Base-by-base conservation (phyloP, 176 grass and related monocot species). In the Elaeis guineensis region DNA sequence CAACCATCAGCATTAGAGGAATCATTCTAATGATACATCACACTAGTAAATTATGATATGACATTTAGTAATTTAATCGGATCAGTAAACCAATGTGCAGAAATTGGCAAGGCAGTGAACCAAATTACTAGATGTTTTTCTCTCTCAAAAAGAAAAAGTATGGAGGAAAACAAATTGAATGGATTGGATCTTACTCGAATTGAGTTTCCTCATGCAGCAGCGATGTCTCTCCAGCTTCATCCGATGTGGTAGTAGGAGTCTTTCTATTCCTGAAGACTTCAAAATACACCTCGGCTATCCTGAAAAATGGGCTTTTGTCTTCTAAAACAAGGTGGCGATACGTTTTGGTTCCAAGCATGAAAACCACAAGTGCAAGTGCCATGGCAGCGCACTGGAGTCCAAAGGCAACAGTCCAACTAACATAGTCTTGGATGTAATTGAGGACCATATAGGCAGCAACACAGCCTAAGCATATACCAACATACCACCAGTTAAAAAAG, bases 401-500 rank as follows among this genome's bases (percentile, higher is more conserved):
- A 30, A 61, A 61, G 25, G 24, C 58, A 17, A 61, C 24, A 3
- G 58, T 25, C 58, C 58, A 61, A 6, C 58, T 25, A 23, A 61
- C n/a, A 22, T 61, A 29, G 17, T 61, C 58, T 61, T 61, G 58
- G 23, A 61, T 11, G 26, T 61, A 61, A 30, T 61, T 61, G 26
- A 61, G 58, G 25, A 61, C 17, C 16, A 61, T 0, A 29, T 61
- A 25, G 17, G 58, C 58, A 28, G 58, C 29, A 35, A 61, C 29
- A 35, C 16, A 89, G 53, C 67, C 23, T 3, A 67, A 61, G 17
- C 58, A 77, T 14, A 65, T 60, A 11, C 68, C 73, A 65, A 85
- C 72, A 26, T 85, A 85, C 83, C 83, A 85, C 83, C 83, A 85
- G 64, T 85, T 80, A 49, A 85, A 85, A 73, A 80, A 85, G 50